Conservation (phyloP, 2,329 filamentous ascomycete species). For the Fusarium stilboides region DNA sequence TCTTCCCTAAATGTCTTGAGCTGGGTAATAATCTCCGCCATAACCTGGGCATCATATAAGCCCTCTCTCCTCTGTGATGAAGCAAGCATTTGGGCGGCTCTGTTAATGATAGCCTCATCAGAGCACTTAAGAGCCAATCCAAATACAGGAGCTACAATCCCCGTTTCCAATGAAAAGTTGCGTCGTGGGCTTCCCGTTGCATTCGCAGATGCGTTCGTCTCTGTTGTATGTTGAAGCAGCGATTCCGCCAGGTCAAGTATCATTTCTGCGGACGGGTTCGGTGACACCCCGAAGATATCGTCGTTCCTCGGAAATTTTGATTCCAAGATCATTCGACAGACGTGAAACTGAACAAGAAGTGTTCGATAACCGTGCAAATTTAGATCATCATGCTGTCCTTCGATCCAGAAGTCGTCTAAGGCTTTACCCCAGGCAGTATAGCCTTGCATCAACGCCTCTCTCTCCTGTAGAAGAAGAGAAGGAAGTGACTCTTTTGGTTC, state of each 20-base stretch:
- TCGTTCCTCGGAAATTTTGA: constrained; percentile 26
- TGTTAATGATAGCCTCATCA: constrained; percentile 16
- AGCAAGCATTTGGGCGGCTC: constrained; percentile 24
- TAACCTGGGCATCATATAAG: constrained; percentile 32
- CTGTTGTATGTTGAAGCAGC: constrained; percentile 6
- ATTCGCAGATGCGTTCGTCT: constrained; percentile 8
- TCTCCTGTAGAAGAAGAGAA: constrained; percentile 17
- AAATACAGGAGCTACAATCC: constrained; percentile 35
- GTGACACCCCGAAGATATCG: constrained; percentile 17
- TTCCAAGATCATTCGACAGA: constrained; percentile 26
- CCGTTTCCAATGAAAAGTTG: constrained; percentile 38
- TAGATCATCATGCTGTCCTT: background rate
- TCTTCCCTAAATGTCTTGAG: background rate
- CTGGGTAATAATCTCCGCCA: constrained; percentile 16
- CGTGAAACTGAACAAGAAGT: constrained; percentile 24
- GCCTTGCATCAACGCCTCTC: background rate
- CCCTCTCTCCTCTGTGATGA: constrained; percentile 32
- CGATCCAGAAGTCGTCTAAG: background rate
- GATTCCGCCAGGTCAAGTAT: constrained; percentile 20
- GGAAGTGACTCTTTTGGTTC: background rate
- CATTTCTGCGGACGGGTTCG: constrained; percentile 18
- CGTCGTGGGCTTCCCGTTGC: constrained; percentile 25
- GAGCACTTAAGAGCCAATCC: constrained; percentile 39
- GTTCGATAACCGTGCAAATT: background rate
- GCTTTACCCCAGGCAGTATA: constrained; percentile 13